Conservation (phyloP, 225 moss, liverwort and hornwort genomes). For the Physcomitrellopsis africana region DNA sequence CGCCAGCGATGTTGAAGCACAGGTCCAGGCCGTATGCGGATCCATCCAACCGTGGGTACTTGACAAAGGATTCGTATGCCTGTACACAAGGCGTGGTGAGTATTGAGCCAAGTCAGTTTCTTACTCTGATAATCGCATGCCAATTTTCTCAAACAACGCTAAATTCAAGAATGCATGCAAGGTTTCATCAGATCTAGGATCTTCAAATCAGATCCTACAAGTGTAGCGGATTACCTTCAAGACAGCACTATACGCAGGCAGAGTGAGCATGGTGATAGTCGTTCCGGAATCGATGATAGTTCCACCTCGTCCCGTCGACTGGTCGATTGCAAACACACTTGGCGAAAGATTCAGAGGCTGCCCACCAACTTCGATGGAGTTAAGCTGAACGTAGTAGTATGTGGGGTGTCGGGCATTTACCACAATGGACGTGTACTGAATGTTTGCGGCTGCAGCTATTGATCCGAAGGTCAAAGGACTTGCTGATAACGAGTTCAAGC, state of each 20-base stretch:
- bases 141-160: too few species aligned
- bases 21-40: slow-evolving; percentile 69
- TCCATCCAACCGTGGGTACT: slow-evolving; percentile 58
- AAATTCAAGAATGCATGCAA: too few species aligned
- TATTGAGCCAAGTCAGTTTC: too few species aligned
- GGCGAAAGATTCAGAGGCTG: slow-evolving; percentile 32
- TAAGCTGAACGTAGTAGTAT: slow-evolving; percentile 58
- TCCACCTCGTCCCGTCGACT: slow-evolving; percentile 64
- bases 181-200: too few species aligned
- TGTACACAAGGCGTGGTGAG: neutral
- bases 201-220: too few species aligned
- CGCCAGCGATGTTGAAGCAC: slow-evolving; percentile 73
- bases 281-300: slow-evolving; percentile 85
- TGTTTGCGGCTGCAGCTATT: slow-evolving; percentile 32
- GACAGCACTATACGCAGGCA: slow-evolving; percentile 67
- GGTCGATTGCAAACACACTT: slow-evolving; percentile 51
- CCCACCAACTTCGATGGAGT: slow-evolving; percentile 48
- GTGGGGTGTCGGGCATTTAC: slow-evolving; percentile 53
- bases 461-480: slow-evolving; percentile 53
- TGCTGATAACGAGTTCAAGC: slow-evolving; percentile 45
- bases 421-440: slow-evolving; percentile 60
- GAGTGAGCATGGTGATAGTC: slow-evolving; percentile 74
- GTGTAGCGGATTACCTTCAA: slow-evolving; percentile 9
- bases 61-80: slow-evolving; percentile 52
- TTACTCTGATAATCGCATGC: too few species aligned